Evolutionary conservation across 2,329 filamentous ascomycete genomes (phyloP).

Genomic region (Alternaria ethzedia): DNA sequence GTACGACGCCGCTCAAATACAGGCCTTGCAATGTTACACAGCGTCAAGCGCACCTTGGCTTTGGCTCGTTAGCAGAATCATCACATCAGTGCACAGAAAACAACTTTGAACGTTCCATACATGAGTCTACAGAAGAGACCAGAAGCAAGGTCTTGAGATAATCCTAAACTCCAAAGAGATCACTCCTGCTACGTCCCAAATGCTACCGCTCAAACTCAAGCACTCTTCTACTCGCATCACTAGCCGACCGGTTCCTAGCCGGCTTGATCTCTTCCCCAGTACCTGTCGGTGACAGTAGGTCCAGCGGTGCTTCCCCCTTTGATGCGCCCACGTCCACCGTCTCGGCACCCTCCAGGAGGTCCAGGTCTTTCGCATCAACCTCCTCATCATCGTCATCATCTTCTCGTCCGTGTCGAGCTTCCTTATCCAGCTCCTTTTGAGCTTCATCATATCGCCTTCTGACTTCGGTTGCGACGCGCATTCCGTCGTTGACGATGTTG

Average conservation of each 20-base stretch:
- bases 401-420: conserved; percentile 63
- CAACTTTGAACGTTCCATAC: neutral
- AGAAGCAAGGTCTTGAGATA: neutral
- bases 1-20: too few relatives aligned
- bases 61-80: too few relatives aligned
- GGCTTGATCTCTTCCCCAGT: conserved; percentile 34
- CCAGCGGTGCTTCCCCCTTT: conserved; percentile 26
- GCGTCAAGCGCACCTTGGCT: too few relatives aligned
- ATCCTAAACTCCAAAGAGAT: conserved; percentile 3
- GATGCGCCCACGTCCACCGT: conserved; percentile 51
- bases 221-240: conserved; percentile 45
- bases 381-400: conserved; percentile 71
- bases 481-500: conserved; percentile 96
- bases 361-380: conserved; percentile 49
- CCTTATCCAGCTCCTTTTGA: conserved; percentile 87
- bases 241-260: conserved; percentile 38
- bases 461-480: conserved; percentile 93
- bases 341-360: conserved; percentile 59
- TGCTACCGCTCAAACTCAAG: conserved; percentile 48
- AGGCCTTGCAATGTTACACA: too few relatives aligned
- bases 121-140: neutral
- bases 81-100: neutral
- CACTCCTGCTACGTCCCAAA: neutral
- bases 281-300: conserved; percentile 25
- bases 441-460: conserved; percentile 93